These are phyloP conservation scores for Pseudocercospora macadamiae DNA, from an alignment of 2,329 filamentous ascomycete species.

Conservation along the genomic window DNA sequence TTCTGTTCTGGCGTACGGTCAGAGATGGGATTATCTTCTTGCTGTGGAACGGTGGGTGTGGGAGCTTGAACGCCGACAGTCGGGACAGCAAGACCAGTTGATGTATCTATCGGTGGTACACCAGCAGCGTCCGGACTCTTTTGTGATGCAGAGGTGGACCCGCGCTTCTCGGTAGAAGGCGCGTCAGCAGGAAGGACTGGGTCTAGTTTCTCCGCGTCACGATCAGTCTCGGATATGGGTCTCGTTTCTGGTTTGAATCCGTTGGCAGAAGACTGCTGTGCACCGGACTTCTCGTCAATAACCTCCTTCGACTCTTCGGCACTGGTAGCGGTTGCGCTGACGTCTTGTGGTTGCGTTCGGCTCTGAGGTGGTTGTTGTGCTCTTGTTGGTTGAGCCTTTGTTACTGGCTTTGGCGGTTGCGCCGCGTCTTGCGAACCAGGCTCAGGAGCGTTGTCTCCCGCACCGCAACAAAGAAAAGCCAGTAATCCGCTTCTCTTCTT, in stretches of 20 bases:
- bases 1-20: slow-evolving; percentile 54
- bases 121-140: not conserved
- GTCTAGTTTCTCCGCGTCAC: slow-evolving; percentile 24
- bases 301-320: slow-evolving; percentile 49
- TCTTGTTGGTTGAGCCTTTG: slow-evolving; percentile 41
- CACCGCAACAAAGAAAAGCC: slow-evolving; percentile 67
- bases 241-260: slow-evolving; percentile 17
- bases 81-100: slow-evolving; percentile 31
- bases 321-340: slow-evolving; percentile 46
- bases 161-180: slow-evolving; percentile 1
- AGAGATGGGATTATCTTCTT: slow-evolving; percentile 47
- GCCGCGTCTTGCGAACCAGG: slow-evolving; percentile 58
- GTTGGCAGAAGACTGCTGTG: slow-evolving; percentile 16
- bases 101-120: slow-evolving; percentile 2
- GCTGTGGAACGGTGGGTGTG: slow-evolving; percentile 47
- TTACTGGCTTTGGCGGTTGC: slow-evolving; percentile 48
- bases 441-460: slow-evolving; percentile 63
- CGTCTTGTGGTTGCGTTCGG: slow-evolving; percentile 49
- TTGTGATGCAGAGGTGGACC: not conserved
- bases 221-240: slow-evolving; percentile 1
- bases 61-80: slow-evolving; percentile 45
- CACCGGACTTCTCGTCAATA: slow-evolving; percentile 47
- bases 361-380: slow-evolving; percentile 49
- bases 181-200: slow-evolving; percentile 13
- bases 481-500: slow-evolving; percentile 49